Evolutionary conservation across 495 filamentous ascomycete species (phyloP), one percentile per base, ranked within the genome.

Genomic region (Lineolata rhizophorae): DNA sequence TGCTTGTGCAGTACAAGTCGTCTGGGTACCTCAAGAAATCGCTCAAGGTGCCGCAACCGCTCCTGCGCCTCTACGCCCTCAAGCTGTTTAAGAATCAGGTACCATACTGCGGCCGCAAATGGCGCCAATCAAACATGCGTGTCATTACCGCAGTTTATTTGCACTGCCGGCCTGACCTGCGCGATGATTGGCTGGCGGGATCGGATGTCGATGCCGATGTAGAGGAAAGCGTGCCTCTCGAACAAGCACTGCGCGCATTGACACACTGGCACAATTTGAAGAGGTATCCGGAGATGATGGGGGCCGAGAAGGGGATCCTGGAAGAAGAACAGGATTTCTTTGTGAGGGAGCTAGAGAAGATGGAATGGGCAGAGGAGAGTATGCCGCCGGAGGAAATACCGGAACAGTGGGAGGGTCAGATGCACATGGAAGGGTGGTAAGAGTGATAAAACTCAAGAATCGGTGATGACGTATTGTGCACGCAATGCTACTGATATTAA

Each of bases 21-120:
- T 79, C 73, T 39, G 76, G 74, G 27, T 84, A 91, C 41, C 64
- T 97, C 8, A 76, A 80, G 35, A 91, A 92, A 48, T 65, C 72
- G 3, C 67, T 97, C 19, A 90, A 91, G 43, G 77, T 92, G 21
- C 83, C 83, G 1, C 81, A 95, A 45, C 74, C 69, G 0, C 61
- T 81, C 38, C 64, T 97, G 13, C 74, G 90, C 5, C 70, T 85
- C 18, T 94, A 94, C 56, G 91, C 85, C 5, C 70, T 97, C 45
- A 97, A 97, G 48, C 66, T 97, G 0, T 93, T 94, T 70, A 97
- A 97, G 52, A 81, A 77, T 35, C 90, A 95, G 47, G 87, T 95
- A 1, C 87, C 87, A 10, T 97, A 90, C 56, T 95, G 87, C 51
- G 85, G 87, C 13, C 72, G 87, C 10, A 97, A 97, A 55, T 97